Evolutionary conservation across 108 stramenopile species (phyloP).

Genomic region (Discostella stelligeroides): DNA sequence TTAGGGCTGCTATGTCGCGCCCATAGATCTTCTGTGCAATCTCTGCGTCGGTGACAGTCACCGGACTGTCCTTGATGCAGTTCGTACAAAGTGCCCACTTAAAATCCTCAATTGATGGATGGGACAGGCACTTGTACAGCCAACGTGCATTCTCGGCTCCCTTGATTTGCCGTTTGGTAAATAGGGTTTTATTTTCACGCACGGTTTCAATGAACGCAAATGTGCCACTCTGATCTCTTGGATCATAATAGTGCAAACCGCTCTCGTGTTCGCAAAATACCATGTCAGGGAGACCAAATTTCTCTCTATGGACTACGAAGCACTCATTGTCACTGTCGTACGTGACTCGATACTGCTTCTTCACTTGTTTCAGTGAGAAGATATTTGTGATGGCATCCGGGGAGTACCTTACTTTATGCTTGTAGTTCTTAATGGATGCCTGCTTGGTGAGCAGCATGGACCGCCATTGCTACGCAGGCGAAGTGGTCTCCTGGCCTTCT

Average conservation of each 20-base stretch:
- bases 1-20: slow-evolving; percentile 9
- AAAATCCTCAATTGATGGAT: slow-evolving; percentile 8
- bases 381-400: not conserved
- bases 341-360: slow-evolving; percentile 7
- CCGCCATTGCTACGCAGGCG: not conserved
- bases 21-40: slow-evolving; percentile 8
- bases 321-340: not conserved
- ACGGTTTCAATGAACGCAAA: not conserved
- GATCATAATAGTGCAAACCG: not conserved
- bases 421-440: not conserved
- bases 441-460: not conserved
- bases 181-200: not conserved
- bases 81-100: slow-evolving; percentile 2
- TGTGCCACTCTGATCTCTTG: not conserved
- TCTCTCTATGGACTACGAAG: not conserved
- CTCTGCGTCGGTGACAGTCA: slow-evolving; percentile 14
- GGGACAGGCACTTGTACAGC: not conserved
- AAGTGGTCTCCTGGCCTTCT: not conserved
- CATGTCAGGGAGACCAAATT: not conserved
- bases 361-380: slow-evolving; percentile 2
- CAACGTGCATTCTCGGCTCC: not conserved
- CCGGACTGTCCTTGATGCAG: slow-evolving; percentile 14
- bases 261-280: not conserved
- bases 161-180: not conserved
- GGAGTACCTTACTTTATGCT: not conserved